Conservation (phyloP, 2,329 filamentous ascomycete species). For the Erysiphe pulchra region DNA sequence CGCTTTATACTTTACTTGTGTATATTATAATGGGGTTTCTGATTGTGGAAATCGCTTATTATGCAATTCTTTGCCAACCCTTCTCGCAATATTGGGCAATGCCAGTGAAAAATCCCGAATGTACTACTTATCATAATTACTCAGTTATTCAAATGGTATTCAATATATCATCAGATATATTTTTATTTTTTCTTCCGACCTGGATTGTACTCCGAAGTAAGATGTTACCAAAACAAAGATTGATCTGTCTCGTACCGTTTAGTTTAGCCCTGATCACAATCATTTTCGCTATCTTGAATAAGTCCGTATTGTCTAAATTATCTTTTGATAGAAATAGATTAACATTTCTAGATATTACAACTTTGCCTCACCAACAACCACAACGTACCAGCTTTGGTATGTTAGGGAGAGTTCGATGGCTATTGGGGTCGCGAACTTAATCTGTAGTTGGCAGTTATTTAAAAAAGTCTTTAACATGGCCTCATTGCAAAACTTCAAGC, state of each 20-base stretch:
- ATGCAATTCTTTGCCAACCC: slow-evolving; percentile 23
- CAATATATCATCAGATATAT: slow-evolving; percentile 30
- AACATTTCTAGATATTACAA: slow-evolving; percentile 5
- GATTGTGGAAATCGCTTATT: slow-evolving; percentile 6
- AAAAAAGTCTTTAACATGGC: slow-evolving; percentile 6
- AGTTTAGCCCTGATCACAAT: slow-evolving; percentile 26
- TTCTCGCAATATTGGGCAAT: slow-evolving; percentile 31
- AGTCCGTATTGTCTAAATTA: slow-evolving; percentile 11
- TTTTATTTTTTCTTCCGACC: slow-evolving; percentile 27
- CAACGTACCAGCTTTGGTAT: slow-evolving; percentile 19
- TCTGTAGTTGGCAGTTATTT: slow-evolving; percentile 19
- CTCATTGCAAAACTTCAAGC: neutral
- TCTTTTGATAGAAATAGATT: neutral
- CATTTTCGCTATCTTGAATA: slow-evolving; percentile 22
- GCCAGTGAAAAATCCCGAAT: slow-evolving; percentile 24
- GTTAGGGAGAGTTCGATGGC: slow-evolving; percentile 24
- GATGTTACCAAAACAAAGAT: slow-evolving; percentile 17
- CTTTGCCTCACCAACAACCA: slow-evolving; percentile 12
- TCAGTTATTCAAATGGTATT: slow-evolving; percentile 29
- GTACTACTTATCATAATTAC: slow-evolving; percentile 27
- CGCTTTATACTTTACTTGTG: slow-evolving; percentile 20
- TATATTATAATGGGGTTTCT: slow-evolving; percentile 24
- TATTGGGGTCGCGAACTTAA: slow-evolving; percentile 24
- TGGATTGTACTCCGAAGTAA: slow-evolving; percentile 16
- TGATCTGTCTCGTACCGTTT: slow-evolving; percentile 19